phyloP scores from a whole-genome alignment of 345 rosid species.

The Acer yangbiense region DNA sequence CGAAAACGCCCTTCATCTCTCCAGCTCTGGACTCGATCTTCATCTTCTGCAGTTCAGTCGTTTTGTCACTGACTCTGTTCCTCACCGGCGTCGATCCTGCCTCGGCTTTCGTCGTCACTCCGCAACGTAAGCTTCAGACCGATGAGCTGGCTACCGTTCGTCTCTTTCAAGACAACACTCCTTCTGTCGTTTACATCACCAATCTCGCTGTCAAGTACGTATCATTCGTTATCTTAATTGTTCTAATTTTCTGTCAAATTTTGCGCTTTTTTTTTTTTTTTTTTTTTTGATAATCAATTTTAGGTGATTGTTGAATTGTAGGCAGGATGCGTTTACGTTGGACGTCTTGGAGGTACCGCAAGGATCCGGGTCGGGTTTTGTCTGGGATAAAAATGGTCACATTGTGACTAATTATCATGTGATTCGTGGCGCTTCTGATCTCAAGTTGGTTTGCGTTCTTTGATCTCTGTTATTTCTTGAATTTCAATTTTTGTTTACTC shows the following conservation, averaged over 20 bases:
- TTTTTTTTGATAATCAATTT: not conserved
- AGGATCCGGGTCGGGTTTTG: constrained; percentile 96
- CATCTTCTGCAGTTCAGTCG: constrained; percentile 66
- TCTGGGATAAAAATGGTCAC: constrained; percentile 87
- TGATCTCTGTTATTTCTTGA: not conserved
- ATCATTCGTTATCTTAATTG: not conserved
- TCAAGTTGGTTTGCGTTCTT: constrained; percentile 52
- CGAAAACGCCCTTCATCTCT: constrained; percentile 9
- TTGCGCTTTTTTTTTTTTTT: not conserved
- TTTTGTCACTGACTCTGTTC: constrained; percentile 62
- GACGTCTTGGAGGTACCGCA: constrained; percentile 97
- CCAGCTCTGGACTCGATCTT: constrained; percentile 49
- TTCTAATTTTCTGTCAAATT: not conserved
- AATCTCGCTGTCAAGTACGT: constrained; percentile 79
- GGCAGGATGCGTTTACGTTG: constrained; percentile 95
- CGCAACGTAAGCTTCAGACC: constrained; percentile 71
- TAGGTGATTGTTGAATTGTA: constrained; percentile 20
- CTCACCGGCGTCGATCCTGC: constrained; percentile 57
- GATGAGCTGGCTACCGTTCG: constrained; percentile 95
- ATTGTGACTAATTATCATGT: constrained; percentile 94
- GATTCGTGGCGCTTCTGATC: constrained; percentile 97
- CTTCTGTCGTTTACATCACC: constrained; percentile 95
- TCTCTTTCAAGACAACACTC: constrained; percentile 90
- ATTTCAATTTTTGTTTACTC: not conserved
- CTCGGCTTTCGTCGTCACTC: constrained; percentile 67